Conservation (phyloP, 306 rosid species). For the Cercis canadensis region DNA sequence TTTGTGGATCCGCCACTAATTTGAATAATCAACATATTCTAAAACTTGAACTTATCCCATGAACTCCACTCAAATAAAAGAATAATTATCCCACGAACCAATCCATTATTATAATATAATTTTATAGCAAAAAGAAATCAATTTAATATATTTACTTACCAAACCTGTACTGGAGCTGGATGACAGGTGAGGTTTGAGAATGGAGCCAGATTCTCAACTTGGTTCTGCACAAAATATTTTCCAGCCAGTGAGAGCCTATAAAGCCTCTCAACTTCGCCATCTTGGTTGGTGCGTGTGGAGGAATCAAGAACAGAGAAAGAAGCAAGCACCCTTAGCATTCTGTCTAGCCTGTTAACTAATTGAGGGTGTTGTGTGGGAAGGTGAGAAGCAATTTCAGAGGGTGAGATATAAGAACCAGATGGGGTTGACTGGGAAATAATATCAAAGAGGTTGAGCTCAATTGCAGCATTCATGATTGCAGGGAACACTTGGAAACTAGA, state of each 20-base stretch:
- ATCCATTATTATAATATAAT: no score
- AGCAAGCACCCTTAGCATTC: slow-evolving; percentile 33
- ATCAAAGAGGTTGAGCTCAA: slow-evolving; percentile 37
- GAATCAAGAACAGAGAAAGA: slow-evolving; percentile 21
- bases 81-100: no score
- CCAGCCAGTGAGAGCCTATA: slow-evolving; percentile 29
- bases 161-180: slow-evolving; percentile 1
- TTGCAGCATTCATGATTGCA: slow-evolving; percentile 24
- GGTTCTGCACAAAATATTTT: slow-evolving; percentile 16
- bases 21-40: no score
- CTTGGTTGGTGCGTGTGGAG: background rate
- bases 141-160: background rate
- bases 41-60: no score
- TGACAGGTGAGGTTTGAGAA: slow-evolving; percentile 14
- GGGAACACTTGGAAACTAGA: slow-evolving; percentile 23
- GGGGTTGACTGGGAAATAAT: background rate
- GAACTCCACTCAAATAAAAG: no score
- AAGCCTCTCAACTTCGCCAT: slow-evolving; percentile 28
- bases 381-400: slow-evolving; percentile 22
- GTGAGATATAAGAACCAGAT: background rate
- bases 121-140: background rate
- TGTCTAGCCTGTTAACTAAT: slow-evolving; percentile 1
- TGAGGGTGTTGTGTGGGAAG: slow-evolving; percentile 22
- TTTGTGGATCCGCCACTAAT: no score
- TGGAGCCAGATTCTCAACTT: slow-evolving; percentile 5